Base-by-base conservation (phyloP, 805 yeast species). In the Kuraishia borneana region DNA sequence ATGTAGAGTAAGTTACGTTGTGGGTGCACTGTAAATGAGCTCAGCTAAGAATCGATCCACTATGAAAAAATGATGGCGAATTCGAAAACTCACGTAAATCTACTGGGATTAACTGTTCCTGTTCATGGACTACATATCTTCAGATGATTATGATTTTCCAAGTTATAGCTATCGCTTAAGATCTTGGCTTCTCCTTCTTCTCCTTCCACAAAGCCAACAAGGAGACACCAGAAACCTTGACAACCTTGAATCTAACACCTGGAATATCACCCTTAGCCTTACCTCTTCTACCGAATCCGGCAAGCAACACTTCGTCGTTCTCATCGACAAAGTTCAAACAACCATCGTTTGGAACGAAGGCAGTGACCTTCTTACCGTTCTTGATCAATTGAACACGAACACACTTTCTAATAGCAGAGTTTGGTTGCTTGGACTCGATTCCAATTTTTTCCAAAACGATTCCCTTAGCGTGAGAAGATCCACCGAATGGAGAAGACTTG, bases 261-360 rank as follows among this genome's bases (percentile, higher is more conserved):
- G 98, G 98, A 65, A 92, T 89, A 88, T 92, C 99, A 80, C 99
- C 98, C 94, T 92, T 92, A 70, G 98, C 98, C 81, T 92, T 92
- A 78, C 98, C 98, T 81, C 95, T 92, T 77, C 97, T 87, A 85
- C 99, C 99, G 87, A 92, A 92, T 80, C 99, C 99, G 61, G 99
- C 97, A 59, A 92, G 78, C 61, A 92, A 76, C 58, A 92, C 99
- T 73, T 92, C 97, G 75, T 92, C 99, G 79, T 92, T 92, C 77
- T 92, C 97, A 68, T 92, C 99, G 60, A 92, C 96, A 58, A 81
- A 92, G 92, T 92, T 92, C 70, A 92, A 75, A 81, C 98, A 92
- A 89, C 99, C 99, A 74, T 92, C 99, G 63, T 92, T 89, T 71
- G 99, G 98, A 65, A 92, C 99, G 94, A 92, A 92, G 69, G 99